Evolutionary conservation across 805 yeast genomes (phyloP).

Genomic region (Yarrowia osloensis): DNA sequence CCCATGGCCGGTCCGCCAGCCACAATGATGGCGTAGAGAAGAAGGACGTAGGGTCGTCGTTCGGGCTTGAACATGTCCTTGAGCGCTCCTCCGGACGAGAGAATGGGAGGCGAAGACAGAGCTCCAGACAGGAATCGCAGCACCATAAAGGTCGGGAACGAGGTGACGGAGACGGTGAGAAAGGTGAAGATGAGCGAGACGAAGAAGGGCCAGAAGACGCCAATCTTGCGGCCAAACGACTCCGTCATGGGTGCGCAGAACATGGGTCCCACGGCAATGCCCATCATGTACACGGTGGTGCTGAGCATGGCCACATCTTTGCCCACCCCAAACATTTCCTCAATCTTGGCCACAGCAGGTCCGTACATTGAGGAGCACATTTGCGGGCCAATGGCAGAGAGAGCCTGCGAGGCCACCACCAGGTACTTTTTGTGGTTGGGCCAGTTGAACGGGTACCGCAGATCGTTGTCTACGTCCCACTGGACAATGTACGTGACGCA

Average conservation of each 20-base stretch:
- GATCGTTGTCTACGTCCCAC: not conserved
- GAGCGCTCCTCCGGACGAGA: conserved; percentile 33
- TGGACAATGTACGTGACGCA: conserved; percentile 15
- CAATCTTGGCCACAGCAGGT: not conserved
- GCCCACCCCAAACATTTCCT: conserved; percentile 1
- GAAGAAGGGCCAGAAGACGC: conserved; percentile 39
- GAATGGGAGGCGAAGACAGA: conserved; percentile 33
- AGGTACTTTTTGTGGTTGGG: conserved; percentile 10
- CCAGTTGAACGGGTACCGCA: conserved; percentile 31
- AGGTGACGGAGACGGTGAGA: conserved; percentile 11
- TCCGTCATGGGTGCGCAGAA: conserved; percentile 33
- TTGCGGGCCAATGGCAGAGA: conserved; percentile 21
- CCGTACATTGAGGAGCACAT: conserved; percentile 26
- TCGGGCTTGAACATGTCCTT: conserved; percentile 33
- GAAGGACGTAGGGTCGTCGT: conserved; percentile 30
- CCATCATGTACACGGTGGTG: conserved; percentile 40
- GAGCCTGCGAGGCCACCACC: conserved; percentile 26
- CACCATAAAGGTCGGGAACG: conserved; percentile 28
- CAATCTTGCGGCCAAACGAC: conserved; percentile 32
- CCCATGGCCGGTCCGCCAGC: conserved; percentile 34
- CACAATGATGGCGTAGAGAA: conserved; percentile 33
- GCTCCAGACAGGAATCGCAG: conserved; percentile 32
- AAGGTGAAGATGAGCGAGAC: conserved; percentile 32
- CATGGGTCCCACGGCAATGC: conserved; percentile 40
- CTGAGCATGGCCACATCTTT: conserved; percentile 25